Base-by-base conservation (phyloP, 2,329 filamentous ascomycete genomes). In the Pseudopyrenochaeta lycopersici region DNA sequence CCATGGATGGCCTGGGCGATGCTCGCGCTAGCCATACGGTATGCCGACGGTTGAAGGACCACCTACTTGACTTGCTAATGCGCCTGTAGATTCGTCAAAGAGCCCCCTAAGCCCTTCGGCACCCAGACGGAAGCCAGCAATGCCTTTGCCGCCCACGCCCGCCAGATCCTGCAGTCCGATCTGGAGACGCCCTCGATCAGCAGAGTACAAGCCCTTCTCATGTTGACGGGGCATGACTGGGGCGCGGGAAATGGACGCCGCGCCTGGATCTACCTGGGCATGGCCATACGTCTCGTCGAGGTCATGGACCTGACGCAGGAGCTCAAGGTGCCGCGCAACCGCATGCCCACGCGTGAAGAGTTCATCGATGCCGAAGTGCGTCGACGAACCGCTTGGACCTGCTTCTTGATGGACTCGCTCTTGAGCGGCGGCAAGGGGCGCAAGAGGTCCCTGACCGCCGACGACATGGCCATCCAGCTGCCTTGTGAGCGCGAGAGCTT, bases 171-270 rank as follows among this genome's bases (percentile, higher is more conserved):
- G n/a, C 74, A 77, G 54, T 69, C 63, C 31, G 72, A 75, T 56
- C 70, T 77, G 56, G 75, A 77, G 59, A 74, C 71, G 17, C 75
- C 75, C 15, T 73, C 66, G 54, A 69, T 77, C 48, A 72, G 70
- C 55, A 71, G 74, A 48, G 74, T 77, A 12, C 75, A 77, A 54
- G 73, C 74, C 12, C 63, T 77, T 42, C 60, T 80, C 45, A 76
- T 81, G 68, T 53, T 81, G 18, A 79, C 78, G 0, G 77, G 76
- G n/a, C 76, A 80, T 47, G 77, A 79, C 49, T 81, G 79, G 76
- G 76, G 71, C 52, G 81, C 77, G 48, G 80, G 77, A 54, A 78
- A 77, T 33, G 75, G 75, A 2, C 62, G 73, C 18, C 56, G 74
- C 33, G 75, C 75, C 0, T 77, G 75, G 75, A 77, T 77, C 46